phyloP scores from a whole-genome alignment of 2,329 filamentous ascomycete species.

The Aspergillus bombycis region DNA sequence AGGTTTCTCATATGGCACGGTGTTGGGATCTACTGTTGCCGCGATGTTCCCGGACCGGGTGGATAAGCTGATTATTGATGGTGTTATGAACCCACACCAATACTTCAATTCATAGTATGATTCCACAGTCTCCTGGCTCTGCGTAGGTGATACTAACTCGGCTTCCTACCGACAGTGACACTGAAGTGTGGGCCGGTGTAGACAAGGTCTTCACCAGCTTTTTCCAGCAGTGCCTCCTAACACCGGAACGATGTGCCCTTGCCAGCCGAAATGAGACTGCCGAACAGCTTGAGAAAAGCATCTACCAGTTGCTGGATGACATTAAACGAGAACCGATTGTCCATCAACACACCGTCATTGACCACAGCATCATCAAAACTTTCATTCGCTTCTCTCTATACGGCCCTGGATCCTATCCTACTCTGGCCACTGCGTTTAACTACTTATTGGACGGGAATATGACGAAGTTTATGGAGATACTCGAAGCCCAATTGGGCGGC shows the following conservation, averaged over 20 bases:
- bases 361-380: not conserved
- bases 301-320: not conserved
- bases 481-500: not conserved
- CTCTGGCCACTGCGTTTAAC: not conserved
- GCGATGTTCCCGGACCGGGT: conserved; percentile 46
- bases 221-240: not conserved
- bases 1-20: conserved; percentile 29
- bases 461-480: not conserved
- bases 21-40: conserved; percentile 33
- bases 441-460: not conserved
- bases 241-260: not conserved
- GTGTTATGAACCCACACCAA: conserved; percentile 31
- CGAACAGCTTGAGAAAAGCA: not conserved
- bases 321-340: not conserved
- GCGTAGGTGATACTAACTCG: not conserved
- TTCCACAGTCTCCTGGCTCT: too few species aligned
- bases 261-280: not conserved
- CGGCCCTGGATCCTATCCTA: not conserved
- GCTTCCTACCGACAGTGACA: not conserved
- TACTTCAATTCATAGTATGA: conserved; percentile 13
- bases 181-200: not conserved
- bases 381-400: conserved; percentile 1
- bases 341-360: not conserved
- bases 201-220: not conserved
- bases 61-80: conserved; percentile 44